A percentile compares a stretch with the other conserved stretches of the same genome.
phyloP scores from a whole-genome alignment of 345 rosid species.

The Lagerstroemia speciosa region DNA sequence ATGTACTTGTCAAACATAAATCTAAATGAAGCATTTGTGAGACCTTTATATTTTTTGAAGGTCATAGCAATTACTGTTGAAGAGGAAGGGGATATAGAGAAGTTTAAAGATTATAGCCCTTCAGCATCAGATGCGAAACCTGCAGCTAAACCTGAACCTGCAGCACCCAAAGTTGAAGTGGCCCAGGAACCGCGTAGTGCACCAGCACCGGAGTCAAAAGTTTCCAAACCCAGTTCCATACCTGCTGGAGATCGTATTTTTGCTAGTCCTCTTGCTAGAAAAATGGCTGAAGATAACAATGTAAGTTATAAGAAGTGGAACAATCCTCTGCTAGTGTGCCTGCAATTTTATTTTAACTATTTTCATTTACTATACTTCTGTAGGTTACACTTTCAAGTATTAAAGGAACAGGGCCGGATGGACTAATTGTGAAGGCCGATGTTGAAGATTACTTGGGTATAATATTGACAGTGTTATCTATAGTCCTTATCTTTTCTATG shows the following conservation, averaged over 20 bases:
- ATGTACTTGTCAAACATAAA: not conserved
- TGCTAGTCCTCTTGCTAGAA: conserved; percentile 91
- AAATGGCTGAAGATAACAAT: conserved; percentile 75
- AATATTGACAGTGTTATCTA: not conserved
- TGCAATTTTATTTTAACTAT: not conserved
- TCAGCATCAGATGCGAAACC: conserved; percentile 31
- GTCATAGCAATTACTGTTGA: conserved; percentile 84
- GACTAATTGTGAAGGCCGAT: conserved; percentile 82
- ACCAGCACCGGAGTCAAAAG: conserved; percentile 40
- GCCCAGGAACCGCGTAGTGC: conserved; percentile 46
- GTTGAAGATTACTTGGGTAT: conserved; percentile 87
- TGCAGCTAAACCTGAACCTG: conserved; percentile 39
- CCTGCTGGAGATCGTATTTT: conserved; percentile 62
- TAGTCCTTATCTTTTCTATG: not conserved
- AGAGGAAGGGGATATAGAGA: conserved; percentile 74
- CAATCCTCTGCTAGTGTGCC: not conserved
- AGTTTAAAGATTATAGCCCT: conserved; percentile 84
- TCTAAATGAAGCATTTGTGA: not conserved
- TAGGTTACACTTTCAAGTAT: conserved; percentile 77
- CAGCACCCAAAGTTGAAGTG: conserved; percentile 51
- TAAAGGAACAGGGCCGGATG: conserved; percentile 91
- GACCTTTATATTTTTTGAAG: conserved; percentile 23
- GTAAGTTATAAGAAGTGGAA: conserved; percentile 25
- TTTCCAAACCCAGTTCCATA: conserved; percentile 36
- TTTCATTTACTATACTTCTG: conserved; percentile 7